A percentile compares a stretch with the other conserved stretches of the same genome.
Conservation (phyloP, 805 yeast species). For the Kazachstania viticola region DNA sequence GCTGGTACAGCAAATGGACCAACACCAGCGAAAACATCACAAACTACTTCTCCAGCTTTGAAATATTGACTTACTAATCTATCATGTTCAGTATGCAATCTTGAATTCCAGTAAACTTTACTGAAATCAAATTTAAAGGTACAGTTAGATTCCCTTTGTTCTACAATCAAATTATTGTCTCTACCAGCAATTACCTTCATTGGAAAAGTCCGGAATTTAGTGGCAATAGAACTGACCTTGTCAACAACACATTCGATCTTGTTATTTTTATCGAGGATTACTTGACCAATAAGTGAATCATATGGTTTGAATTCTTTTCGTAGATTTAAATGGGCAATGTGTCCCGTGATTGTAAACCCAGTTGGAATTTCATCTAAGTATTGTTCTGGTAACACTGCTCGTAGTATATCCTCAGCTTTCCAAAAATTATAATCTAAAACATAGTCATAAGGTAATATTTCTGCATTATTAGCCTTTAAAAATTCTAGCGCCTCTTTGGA, state of each 20-base stretch:
- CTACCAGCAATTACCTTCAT: slow-evolving; percentile 93
- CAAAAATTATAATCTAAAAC: slow-evolving; percentile 65
- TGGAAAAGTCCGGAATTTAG: slow-evolving; percentile 80
- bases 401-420: slow-evolving; percentile 80
- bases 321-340: slow-evolving; percentile 84
- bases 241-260: slow-evolving; percentile 82
- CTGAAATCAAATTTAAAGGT: slow-evolving; percentile 77
- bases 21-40: slow-evolving; percentile 97
- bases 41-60: slow-evolving; percentile 59
- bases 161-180: slow-evolving; percentile 50
- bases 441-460: slow-evolving; percentile 42
- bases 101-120: slow-evolving; percentile 94
- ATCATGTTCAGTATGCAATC: slow-evolving; percentile 88
- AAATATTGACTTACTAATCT: slow-evolving; percentile 53
- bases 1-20: slow-evolving; percentile 98
- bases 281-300: slow-evolving; percentile 74
- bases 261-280: slow-evolving; percentile 72
- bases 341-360: slow-evolving; percentile 90
- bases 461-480: slow-evolving; percentile 37
- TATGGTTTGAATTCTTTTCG: slow-evolving; percentile 77
- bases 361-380: slow-evolving; percentile 63
- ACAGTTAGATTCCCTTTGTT: slow-evolving; percentile 83
- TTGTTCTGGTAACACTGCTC: slow-evolving; percentile 64
- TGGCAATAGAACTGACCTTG: slow-evolving; percentile 76
- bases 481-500: slow-evolving; percentile 33